phyloP scores from a whole-genome alignment of 768 basidiomycete genomes.

The Tulasnella sp. region DNA sequence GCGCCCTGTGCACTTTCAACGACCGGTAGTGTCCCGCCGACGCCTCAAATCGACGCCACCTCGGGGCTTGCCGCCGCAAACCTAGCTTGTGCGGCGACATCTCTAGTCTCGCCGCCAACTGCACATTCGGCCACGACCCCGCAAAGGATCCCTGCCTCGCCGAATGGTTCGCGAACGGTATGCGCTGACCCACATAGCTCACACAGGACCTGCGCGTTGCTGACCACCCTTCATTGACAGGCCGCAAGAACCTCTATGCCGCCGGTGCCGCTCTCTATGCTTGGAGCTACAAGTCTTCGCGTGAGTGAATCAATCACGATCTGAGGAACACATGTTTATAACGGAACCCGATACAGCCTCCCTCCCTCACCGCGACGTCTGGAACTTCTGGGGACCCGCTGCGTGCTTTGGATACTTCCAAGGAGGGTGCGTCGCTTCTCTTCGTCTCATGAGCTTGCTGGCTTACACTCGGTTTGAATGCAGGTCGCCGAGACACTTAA shows the following conservation, averaged over 20 bases:
- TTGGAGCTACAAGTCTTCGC: slow-evolving; percentile 4
- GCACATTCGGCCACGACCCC: slow-evolving; percentile 12
- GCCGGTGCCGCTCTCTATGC: slow-evolving; percentile 28
- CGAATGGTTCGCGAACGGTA: slow-evolving; percentile 6
- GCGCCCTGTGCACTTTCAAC: no score
- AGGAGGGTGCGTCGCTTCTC: neutral
- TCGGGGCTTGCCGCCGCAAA: no score
- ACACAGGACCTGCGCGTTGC: no score
- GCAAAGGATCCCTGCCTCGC: slow-evolving; percentile 22
- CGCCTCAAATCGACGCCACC: no score
- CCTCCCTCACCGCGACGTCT: slow-evolving; percentile 2
- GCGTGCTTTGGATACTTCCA: neutral
- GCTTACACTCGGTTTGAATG: neutral
- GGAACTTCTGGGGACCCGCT: slow-evolving; percentile 21
- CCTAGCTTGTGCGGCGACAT: no score
- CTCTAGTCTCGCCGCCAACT: no score
- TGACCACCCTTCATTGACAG: neutral
- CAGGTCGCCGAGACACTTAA: neutral
- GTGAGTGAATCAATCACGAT: neutral
- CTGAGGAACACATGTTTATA: no score
- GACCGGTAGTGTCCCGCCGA: no score
- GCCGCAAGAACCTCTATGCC: slow-evolving; percentile 28
- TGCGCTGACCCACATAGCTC: no score
- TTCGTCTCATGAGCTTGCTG: neutral
- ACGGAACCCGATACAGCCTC: neutral